A percentile compares a stretch with the other conserved stretches of the same genome.
Evolutionary conservation across 352 stramenopile species (phyloP).

Genomic region (Aphanomyces astaci): DNA sequence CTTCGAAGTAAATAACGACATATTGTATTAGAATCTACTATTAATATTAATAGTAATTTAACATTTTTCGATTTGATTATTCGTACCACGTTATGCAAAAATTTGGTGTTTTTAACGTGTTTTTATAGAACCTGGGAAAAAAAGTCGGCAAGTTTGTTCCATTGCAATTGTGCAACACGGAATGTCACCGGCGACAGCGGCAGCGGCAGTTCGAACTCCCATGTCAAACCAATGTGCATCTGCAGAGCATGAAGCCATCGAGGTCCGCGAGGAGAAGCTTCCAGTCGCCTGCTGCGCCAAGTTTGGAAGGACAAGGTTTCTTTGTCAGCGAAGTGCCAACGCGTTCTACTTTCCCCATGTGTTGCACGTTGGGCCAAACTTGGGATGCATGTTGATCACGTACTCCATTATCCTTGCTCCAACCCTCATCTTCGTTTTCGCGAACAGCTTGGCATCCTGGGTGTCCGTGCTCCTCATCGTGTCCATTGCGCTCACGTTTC

Average conservation of each 20-base stretch:
- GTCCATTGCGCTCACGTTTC: constrained; percentile 49
- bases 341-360: constrained; percentile 57
- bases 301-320: constrained; percentile 48
- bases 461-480: constrained; percentile 29
- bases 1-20: neutral
- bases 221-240: neutral
- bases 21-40: too few relatives aligned
- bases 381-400: constrained; percentile 63
- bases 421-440: constrained; percentile 39
- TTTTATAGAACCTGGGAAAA: neutral
- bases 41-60: too few relatives aligned
- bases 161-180: neutral
- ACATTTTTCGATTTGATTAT: too few relatives aligned
- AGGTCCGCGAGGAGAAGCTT: constrained; percentile 11
- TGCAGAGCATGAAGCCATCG: constrained; percentile 11
- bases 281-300: constrained; percentile 38
- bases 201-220: neutral
- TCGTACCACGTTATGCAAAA: too few relatives aligned
- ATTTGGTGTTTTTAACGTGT: neutral
- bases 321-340: constrained; percentile 39
- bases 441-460: neutral
- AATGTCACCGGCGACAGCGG: neutral
- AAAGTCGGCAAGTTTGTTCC: neutral
- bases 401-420: constrained; percentile 57
- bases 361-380: constrained; percentile 62